These are phyloP conservation scores for Termitomyces sp. DNA, from an alignment of 768 basidiomycete genomes.

Conservation along the genomic window DNA sequence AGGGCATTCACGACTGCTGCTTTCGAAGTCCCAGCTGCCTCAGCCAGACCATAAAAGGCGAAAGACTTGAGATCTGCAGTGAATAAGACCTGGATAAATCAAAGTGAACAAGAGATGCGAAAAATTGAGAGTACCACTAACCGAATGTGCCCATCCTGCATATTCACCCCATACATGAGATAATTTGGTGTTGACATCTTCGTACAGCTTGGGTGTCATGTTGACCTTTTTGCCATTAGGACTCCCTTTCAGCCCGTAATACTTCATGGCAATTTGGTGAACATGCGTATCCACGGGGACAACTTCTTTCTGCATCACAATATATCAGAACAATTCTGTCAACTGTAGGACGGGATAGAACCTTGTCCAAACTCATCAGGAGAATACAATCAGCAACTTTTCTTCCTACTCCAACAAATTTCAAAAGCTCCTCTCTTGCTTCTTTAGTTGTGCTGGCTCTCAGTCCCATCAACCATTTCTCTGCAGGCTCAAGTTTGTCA, in stretches of 20 bases:
- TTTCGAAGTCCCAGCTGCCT: neutral
- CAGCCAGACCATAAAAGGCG: conserved; percentile 46
- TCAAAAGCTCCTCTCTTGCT: conserved; percentile 72
- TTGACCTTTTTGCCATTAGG: conserved; percentile 32
- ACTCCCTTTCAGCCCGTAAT: conserved; percentile 60
- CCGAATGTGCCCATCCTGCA: conserved; percentile 90
- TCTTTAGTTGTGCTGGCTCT: conserved; percentile 42
- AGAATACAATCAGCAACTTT: conserved; percentile 97
- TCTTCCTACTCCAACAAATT: conserved; percentile 86
- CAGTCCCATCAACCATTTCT: conserved; percentile 55
- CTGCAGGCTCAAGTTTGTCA: conserved; percentile 39
- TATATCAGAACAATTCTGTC: neutral
- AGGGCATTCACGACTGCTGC: neutral
- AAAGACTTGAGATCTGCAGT: conserved; percentile 71
- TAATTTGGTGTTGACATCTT: conserved; percentile 60
- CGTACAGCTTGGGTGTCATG: conserved; percentile 77
- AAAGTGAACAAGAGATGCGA: neutral
- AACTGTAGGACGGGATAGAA: conserved; percentile 17
- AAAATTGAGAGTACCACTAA: conserved; percentile 22
- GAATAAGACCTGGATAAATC: conserved; percentile 52
- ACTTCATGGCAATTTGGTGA: conserved; percentile 77
- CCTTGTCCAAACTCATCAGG: conserved; percentile 91
- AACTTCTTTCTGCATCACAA: conserved; percentile 58
- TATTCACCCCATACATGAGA: conserved; percentile 70
- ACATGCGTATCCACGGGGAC: conserved; percentile 97